Evolutionary conservation across 2,329 filamentous ascomycete species (phyloP).

Genomic region (Zymoseptoria pseudotritici): DNA sequence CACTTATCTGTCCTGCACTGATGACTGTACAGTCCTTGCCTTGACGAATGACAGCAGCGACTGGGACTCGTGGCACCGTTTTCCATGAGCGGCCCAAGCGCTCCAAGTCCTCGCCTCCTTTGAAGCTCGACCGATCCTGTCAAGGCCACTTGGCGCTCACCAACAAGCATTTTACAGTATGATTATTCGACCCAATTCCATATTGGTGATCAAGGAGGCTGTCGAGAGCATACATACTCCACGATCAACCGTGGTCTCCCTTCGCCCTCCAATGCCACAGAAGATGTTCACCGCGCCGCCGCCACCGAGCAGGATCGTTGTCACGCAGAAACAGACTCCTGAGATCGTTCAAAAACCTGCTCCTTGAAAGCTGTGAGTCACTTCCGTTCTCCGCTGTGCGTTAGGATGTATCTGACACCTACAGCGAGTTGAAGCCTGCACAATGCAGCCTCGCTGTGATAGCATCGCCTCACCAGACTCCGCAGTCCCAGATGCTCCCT

Average conservation of each 20-base stretch:
- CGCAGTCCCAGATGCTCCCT: not conserved
- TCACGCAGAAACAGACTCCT: too few species aligned
- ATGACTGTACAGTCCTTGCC: not conserved
- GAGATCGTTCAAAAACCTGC: too few species aligned
- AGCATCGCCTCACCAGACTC: not conserved
- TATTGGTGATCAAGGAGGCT: slow-evolving; percentile 20
- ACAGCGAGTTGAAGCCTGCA: not conserved
- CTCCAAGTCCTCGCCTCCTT: not conserved
- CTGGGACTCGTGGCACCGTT: not conserved
- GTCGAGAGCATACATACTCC: slow-evolving; percentile 26
- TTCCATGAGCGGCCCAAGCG: slow-evolving; percentile 8
- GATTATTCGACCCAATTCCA: slow-evolving; percentile 21
- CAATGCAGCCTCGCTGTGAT: not conserved
- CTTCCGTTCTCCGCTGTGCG: not conserved
- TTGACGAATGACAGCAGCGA: not conserved
- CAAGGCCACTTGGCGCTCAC: not conserved
- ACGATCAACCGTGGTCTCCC: slow-evolving; percentile 40
- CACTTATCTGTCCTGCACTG: not conserved
- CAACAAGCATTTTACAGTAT: slow-evolving; percentile 10
- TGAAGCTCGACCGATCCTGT: slow-evolving; percentile 1
- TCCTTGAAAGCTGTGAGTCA: too few species aligned
- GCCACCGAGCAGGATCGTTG: too few species aligned
- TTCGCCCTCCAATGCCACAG: too few species aligned
- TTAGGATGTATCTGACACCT: not conserved
- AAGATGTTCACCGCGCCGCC: too few species aligned